Evolutionary conservation across 495 filamentous ascomycete genomes (phyloP).

Genomic region (Echria macrotheca): DNA sequence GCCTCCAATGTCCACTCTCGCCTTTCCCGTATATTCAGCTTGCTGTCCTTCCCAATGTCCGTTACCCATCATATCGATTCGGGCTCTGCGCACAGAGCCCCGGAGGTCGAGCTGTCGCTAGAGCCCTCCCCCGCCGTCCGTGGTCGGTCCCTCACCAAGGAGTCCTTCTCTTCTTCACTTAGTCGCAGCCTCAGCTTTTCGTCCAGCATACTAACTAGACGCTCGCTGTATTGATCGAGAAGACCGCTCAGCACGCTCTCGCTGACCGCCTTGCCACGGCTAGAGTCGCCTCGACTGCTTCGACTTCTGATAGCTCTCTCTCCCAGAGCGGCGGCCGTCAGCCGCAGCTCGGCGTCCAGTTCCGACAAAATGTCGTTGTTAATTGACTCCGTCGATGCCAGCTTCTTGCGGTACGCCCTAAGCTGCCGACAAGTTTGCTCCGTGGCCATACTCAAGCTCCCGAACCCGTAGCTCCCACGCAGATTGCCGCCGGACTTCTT

Average conservation of each 20-base stretch:
- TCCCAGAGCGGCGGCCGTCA: constrained; percentile 66
- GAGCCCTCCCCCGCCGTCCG: constrained; percentile 24
- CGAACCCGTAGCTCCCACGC: constrained; percentile 44
- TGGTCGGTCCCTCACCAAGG: constrained; percentile 19
- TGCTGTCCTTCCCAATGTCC: not conserved
- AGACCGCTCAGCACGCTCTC: constrained; percentile 57
- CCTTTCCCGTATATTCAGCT: not conserved
- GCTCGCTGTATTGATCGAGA: constrained; percentile 67
- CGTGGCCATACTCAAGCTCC: constrained; percentile 66
- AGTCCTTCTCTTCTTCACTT: constrained; percentile 25
- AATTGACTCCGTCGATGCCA: constrained; percentile 59
- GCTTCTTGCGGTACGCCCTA: constrained; percentile 75
- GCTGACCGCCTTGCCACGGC: constrained; percentile 39
- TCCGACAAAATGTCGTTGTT: constrained; percentile 62
- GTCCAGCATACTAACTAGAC: constrained; percentile 60
- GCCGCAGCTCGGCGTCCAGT: constrained; percentile 71
- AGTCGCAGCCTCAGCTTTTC: constrained; percentile 52
- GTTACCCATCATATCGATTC: constrained; percentile 5
- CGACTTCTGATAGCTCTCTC: constrained; percentile 48
- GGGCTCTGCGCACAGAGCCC: constrained; percentile 10
- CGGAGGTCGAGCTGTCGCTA: constrained; percentile 9
- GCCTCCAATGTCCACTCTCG: not conserved
- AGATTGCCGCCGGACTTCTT: constrained; percentile 26
- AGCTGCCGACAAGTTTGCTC: constrained; percentile 76
- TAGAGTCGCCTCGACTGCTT: constrained; percentile 5